Evolutionary conservation across 2,329 filamentous ascomycete species (phyloP).

Genomic region (Botrytis byssoidea): DNA sequence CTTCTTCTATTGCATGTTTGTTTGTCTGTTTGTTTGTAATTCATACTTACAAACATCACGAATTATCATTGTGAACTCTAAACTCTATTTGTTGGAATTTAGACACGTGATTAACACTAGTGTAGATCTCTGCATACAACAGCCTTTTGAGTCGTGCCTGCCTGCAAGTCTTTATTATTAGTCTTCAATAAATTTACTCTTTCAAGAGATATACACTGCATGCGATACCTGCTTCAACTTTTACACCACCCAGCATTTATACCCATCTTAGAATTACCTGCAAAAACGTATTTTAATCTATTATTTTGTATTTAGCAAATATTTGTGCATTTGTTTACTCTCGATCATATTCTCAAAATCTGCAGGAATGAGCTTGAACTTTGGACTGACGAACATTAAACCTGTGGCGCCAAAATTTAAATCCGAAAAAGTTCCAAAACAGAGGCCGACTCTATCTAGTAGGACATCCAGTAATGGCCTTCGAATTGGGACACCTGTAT

Average conservation of each 20-base stretch:
- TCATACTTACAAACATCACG: not conserved
- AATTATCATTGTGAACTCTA: not conserved
- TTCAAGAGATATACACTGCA: not conserved
- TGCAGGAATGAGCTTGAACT: constrained; percentile 4
- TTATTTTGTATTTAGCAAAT: not conserved
- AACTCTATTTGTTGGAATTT: not conserved
- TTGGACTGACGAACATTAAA: not conserved
- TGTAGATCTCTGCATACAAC: constrained; percentile 6
- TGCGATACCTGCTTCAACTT: not conserved
- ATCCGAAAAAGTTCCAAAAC: constrained; percentile 10
- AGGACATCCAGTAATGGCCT: not conserved
- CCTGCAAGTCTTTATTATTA: not conserved
- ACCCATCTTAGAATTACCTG: not conserved
- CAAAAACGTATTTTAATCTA: not conserved
- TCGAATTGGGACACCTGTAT: not conserved
- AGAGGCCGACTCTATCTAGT: constrained; percentile 2
- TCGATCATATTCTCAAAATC: not conserved
- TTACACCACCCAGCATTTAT: not conserved
- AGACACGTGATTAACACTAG: not conserved
- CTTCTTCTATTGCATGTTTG: not conserved
- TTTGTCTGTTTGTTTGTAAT: not conserved
- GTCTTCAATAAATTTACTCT: not conserved
- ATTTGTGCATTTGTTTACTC: not conserved
- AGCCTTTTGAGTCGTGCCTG: not conserved
- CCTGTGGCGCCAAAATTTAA: constrained; percentile 1